Base-by-base conservation (phyloP, 495 filamentous ascomycete genomes). In the Aspergillus carlsbadensis region DNA sequence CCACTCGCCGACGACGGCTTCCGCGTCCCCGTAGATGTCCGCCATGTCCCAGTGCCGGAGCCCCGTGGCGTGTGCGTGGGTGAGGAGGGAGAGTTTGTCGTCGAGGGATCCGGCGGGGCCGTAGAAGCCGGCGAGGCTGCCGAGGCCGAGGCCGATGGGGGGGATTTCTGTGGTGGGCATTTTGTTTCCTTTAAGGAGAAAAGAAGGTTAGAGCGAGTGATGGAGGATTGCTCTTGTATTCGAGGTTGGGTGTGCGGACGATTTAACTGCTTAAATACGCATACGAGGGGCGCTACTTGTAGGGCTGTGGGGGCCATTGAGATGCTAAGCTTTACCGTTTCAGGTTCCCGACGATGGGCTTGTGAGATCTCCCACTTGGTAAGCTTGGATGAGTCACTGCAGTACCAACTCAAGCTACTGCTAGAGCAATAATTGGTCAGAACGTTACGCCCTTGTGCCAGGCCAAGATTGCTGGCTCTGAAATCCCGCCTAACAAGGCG, bases 1-100 rank as follows among this genome's bases (percentile, higher is more conserved):
- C 83, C 82, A 84, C 57, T 78, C 77, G 2, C 76, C 79, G 20
- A 84, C 44, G 0, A 85, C 59, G 3, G 80, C 81, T 61, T 86
- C 82, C 40, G 61, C 73, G 58, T 83, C 80, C 22, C 6, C 13
- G 31, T 62, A 62, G 15, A 57, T 24, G 39, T 58, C 52, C 0
- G 59, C 50, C 14, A 48, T 46, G 31, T 62, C 56, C 60, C 56
- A 63, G 41, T 59, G 56, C 26, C 40, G 31, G 6, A 43, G 17
- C 0, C 60, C 56, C 0, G 43, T 13, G 1, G 26, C 52, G 18
- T 55, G 18, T 6, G 56, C 56, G 20, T 52, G 34, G 24, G 48
- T 46, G 1, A 59, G 52, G 10, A 62, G 11, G 10, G 51, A 35
- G 18, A 62, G 37, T 6, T 66, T 66, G 5, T 72, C 68, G 10